Conservation (phyloP, 2,329 filamentous ascomycete genomes). For the Gaeumannomyces sp. region DNA sequence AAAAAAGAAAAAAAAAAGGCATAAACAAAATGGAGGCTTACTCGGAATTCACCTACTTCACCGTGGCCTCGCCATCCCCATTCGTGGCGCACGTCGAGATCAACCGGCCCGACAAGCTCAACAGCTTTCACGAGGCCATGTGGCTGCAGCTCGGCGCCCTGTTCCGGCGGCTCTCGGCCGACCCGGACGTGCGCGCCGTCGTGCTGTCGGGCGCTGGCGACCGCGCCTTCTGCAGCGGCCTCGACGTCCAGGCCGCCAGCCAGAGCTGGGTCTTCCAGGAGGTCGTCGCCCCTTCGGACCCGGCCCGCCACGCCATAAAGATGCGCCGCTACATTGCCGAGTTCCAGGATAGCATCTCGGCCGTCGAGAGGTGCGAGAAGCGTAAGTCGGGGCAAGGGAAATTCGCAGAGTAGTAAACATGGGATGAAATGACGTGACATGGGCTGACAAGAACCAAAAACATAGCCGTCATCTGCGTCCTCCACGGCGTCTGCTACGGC, state of each 20-base stretch:
- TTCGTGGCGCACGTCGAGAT: slow-evolving; percentile 89
- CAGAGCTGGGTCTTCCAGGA: slow-evolving; percentile 39
- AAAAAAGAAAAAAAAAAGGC: neutral
- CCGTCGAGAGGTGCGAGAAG: slow-evolving; percentile 84
- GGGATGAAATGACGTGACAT: neutral
- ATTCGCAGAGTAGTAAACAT: no score
- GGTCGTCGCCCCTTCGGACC: slow-evolving; percentile 37
- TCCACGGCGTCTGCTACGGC: slow-evolving; percentile 74
- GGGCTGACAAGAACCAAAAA: neutral
- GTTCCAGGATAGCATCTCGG: slow-evolving; percentile 73
- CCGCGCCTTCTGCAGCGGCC: slow-evolving; percentile 75
- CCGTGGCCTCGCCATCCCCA: slow-evolving; percentile 52
- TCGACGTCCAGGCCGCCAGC: slow-evolving; percentile 72
- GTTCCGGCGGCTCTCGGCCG: slow-evolving; percentile 65
- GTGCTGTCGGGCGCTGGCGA: slow-evolving; percentile 77
- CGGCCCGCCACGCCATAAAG: slow-evolving; percentile 55
- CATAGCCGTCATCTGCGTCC: slow-evolving; percentile 69
- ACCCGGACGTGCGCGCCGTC: slow-evolving; percentile 68
- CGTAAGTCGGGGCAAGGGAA: slow-evolving; percentile 40
- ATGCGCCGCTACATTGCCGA: slow-evolving; percentile 65
- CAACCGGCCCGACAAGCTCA: slow-evolving; percentile 79
- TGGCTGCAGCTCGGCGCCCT: slow-evolving; percentile 74
- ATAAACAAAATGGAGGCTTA: neutral
- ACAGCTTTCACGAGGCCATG: slow-evolving; percentile 79
- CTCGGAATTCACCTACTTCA: slow-evolving; percentile 26